phyloP scores from a whole-genome alignment of 2,329 filamentous ascomycete species.

The Saccharata proteae region DNA sequence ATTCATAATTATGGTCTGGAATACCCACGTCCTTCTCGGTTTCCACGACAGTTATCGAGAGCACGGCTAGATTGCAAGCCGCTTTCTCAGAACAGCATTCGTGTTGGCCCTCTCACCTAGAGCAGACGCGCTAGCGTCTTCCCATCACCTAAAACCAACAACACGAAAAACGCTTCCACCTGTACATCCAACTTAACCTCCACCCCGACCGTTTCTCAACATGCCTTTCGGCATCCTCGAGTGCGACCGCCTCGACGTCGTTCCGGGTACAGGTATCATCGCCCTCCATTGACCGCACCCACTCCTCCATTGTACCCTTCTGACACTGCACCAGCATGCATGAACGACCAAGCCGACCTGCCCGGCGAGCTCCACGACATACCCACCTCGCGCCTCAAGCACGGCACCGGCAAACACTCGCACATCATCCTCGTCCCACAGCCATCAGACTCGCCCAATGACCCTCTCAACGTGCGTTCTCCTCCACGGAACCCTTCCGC shows the following conservation, averaged over 20 bases:
- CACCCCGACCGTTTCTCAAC: constrained; percentile 5
- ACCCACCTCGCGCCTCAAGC: constrained; percentile 25
- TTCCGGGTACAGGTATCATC: constrained; percentile 39
- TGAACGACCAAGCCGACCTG: constrained; percentile 35
- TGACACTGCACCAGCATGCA: constrained; percentile 23
- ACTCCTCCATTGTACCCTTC: not conserved
- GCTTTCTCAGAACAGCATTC: too few relatives aligned
- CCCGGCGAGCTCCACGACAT: constrained; percentile 34
- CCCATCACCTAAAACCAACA: too few relatives aligned
- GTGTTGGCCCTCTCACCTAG: too few relatives aligned
- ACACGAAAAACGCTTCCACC: too few relatives aligned
- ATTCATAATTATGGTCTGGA: too few relatives aligned
- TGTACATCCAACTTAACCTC: too few relatives aligned
- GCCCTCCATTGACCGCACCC: constrained; percentile 1
- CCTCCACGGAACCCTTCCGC: not conserved
- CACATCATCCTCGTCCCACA: constrained; percentile 28
- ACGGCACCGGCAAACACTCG: constrained; percentile 17
- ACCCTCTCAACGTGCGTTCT: constrained; percentile 33
- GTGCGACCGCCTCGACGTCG: constrained; percentile 31
- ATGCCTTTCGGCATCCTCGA: constrained; percentile 41
- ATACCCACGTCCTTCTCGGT: too few relatives aligned
- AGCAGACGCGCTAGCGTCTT: too few relatives aligned
- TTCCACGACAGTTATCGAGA: too few relatives aligned
- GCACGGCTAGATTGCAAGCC: too few relatives aligned
- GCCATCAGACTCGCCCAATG: constrained; percentile 37